These are phyloP conservation scores for Russula lepida DNA, from an alignment of 768 basidiomycete genomes.

Conservation along the genomic window DNA sequence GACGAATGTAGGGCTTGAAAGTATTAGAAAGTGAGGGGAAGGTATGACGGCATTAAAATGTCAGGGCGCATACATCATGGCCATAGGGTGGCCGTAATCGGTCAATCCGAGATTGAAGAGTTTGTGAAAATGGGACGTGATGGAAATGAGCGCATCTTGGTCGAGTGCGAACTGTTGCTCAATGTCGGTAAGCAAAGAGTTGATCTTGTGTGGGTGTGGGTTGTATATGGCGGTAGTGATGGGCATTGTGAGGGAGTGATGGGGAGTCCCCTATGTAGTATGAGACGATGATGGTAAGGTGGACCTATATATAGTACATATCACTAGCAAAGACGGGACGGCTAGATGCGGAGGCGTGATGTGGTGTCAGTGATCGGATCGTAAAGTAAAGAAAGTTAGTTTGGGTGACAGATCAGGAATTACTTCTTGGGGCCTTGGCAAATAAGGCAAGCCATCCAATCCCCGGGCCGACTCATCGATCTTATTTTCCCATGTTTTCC, in stretches of 20 bases:
- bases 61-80: constrained; percentile 66
- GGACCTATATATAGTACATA: no score
- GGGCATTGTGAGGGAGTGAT: constrained; percentile 6
- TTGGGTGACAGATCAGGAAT: no score
- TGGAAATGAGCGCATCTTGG: constrained; percentile 50
- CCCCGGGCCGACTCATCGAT: no score
- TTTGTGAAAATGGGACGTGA: constrained; percentile 71
- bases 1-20: constrained; percentile 78
- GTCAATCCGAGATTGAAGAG: constrained; percentile 72
- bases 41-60: not conserved
- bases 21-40: not conserved
- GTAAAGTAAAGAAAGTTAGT: no score
- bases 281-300: no score
- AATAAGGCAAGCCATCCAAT: no score
- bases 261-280: no score
- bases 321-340: no score
- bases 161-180: constrained; percentile 65
- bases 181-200: constrained; percentile 46
- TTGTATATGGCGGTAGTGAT: constrained; percentile 11
- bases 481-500: no score
- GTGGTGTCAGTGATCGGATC: no score
- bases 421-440: no score
- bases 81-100: constrained; percentile 72
- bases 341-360: no score
- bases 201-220: constrained; percentile 14